Conservation (phyloP, 148 eudicot species). For the Dianthus caryophyllus region DNA sequence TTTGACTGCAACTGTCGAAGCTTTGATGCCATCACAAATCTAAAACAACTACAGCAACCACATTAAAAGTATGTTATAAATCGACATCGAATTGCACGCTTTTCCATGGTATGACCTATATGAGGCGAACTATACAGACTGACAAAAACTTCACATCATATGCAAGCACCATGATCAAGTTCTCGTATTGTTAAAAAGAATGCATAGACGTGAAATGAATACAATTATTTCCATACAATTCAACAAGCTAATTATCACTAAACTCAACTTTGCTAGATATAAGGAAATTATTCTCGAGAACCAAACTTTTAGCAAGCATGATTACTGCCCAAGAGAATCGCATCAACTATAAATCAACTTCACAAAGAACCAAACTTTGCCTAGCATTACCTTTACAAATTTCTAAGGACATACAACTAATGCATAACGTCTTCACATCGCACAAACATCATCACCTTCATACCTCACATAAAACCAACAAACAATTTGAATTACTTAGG, state of each 20-base stretch:
- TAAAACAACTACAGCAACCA: conserved; percentile 17
- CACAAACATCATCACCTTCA: not conserved
- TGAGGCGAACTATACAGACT: not conserved
- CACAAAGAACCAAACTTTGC: not conserved
- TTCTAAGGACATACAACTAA: not conserved
- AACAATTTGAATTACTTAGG: not conserved
- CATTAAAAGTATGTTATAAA: not conserved
- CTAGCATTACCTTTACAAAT: not conserved
- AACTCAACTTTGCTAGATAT: not conserved
- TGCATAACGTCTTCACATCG: not conserved
- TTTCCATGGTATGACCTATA: not conserved
- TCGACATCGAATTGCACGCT: not conserved
- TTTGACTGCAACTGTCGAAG: conserved; percentile 45
- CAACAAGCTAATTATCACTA: not conserved
- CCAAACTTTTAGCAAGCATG: not conserved
- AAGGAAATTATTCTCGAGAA: not conserved
- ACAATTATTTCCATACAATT: not conserved
- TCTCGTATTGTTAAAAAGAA: not conserved
- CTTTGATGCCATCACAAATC: conserved; percentile 53
- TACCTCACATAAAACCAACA: not conserved
- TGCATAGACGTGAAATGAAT: not conserved
- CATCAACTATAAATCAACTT: not conserved
- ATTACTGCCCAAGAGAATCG: not conserved
- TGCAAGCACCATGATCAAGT: not conserved
- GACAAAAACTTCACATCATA: not conserved